A percentile compares a stretch with the other conserved stretches of the same genome.
Conservation (phyloP, 176 grass and related monocot genomes). For the Paspalum vaginatum region DNA sequence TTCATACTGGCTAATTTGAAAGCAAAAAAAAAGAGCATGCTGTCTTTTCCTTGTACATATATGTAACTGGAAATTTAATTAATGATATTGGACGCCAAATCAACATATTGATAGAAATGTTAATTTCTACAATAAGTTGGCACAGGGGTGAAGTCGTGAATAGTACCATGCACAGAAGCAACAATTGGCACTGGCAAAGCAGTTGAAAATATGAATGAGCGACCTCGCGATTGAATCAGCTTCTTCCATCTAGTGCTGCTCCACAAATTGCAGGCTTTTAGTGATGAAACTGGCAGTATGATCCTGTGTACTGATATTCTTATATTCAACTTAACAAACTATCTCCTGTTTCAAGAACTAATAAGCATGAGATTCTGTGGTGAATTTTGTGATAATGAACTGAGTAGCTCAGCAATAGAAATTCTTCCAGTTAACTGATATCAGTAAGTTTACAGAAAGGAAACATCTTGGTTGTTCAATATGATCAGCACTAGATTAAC, state of each 20-base stretch:
- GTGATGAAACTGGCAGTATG: neutral
- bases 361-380: neutral
- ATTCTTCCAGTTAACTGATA: neutral
- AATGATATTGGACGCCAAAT: neutral
- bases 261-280: conserved; percentile 42
- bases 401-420: neutral
- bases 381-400: conserved; percentile 20
- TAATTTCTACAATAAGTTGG: conserved; percentile 23
- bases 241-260: conserved; percentile 85
- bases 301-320: neutral
- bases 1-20: conserved; percentile 26
- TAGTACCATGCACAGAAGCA: conserved; percentile 83
- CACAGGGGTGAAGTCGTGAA: conserved; percentile 29
- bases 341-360: conserved; percentile 4
- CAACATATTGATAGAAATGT: conserved; percentile 24
- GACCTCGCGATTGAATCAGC: conserved; percentile 86
- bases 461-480: neutral
- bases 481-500: neutral
- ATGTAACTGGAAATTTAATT: neutral
- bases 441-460: neutral
- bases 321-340: neutral
- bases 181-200: conserved; percentile 77
- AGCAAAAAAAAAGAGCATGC: conserved; percentile 1
- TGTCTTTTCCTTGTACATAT: neutral
- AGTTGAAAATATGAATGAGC: conserved; percentile 95